These are phyloP conservation scores for Lasiodiplodia sp. DNA, from an alignment of 2,329 filamentous ascomycete genomes.

Conservation along the genomic window DNA sequence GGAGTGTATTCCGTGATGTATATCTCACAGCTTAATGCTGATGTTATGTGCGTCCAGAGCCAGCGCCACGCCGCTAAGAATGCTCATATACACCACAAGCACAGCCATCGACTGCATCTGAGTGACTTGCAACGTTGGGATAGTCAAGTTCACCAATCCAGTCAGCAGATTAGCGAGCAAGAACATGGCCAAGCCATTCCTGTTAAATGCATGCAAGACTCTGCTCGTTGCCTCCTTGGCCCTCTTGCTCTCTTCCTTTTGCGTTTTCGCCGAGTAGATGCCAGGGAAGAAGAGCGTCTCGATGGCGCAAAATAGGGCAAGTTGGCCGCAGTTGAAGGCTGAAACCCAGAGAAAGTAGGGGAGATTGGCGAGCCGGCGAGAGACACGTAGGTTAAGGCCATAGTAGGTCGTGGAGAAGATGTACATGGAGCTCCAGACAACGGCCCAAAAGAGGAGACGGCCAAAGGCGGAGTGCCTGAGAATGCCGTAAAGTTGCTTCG, in stretches of 20 bases:
- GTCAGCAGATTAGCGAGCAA: slow-evolving; percentile 88
- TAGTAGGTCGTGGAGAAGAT: slow-evolving; percentile 73
- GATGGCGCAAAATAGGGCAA: slow-evolving; percentile 78
- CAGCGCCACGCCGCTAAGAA: slow-evolving; percentile 73
- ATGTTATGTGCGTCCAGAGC: slow-evolving; percentile 70
- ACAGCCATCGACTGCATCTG: slow-evolving; percentile 74
- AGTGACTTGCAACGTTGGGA: slow-evolving; percentile 79
- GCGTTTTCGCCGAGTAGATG: slow-evolving; percentile 65
- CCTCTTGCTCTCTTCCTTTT: slow-evolving; percentile 67
- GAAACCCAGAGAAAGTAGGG: slow-evolving; percentile 93
- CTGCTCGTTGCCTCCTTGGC: slow-evolving; percentile 76
- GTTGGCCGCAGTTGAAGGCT: slow-evolving; percentile 87
- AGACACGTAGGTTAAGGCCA: slow-evolving; percentile 78
- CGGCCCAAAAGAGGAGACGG: slow-evolving; percentile 69
- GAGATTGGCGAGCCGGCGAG: slow-evolving; percentile 87
- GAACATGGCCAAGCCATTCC: slow-evolving; percentile 86
- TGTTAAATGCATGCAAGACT: slow-evolving; percentile 84
- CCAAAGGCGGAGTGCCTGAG: slow-evolving; percentile 65
- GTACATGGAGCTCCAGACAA: slow-evolving; percentile 75
- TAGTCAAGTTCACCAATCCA: slow-evolving; percentile 84
- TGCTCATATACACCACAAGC: slow-evolving; percentile 73
- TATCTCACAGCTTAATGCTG: slow-evolving; percentile 70
- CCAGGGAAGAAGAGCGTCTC: slow-evolving; percentile 81
- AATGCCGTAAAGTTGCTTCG: slow-evolving; percentile 53
- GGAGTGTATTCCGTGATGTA: neutral